Percentiles rank a stretch among this genome's conserved stretches.
Evolutionary conservation across 78 protist genomes (phyloP).

Genomic region (Tieghemostelium lacteum): DNA sequence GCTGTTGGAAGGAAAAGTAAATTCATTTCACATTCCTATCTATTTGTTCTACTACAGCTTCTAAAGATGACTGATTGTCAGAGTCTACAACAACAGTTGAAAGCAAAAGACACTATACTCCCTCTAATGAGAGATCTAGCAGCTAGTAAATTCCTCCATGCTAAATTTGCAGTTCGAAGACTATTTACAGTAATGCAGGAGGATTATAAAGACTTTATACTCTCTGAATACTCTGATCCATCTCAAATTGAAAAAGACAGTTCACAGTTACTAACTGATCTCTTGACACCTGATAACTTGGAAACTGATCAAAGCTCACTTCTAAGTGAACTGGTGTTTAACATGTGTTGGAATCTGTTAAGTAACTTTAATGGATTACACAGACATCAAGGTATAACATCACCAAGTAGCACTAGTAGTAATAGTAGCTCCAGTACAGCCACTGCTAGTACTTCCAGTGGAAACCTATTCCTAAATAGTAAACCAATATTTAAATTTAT

Average conservation of each 20-base stretch:
- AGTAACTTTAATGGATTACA: neutral
- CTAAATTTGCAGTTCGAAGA: conserved; percentile 59
- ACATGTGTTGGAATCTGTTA: neutral
- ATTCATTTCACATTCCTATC: conserved; percentile 7
- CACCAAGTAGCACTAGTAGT: no score
- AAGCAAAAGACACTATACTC: conserved; percentile 15
- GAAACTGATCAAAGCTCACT: neutral
- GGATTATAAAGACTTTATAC: conserved; percentile 57
- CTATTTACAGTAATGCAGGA: conserved; percentile 42
- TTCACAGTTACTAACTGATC: conserved; percentile 15
- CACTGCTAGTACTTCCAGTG: no score
- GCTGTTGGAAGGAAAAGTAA: conserved; percentile 55
- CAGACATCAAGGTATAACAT: no score
- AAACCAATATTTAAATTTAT: neutral
- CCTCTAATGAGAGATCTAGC: conserved; percentile 42
- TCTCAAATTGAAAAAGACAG: conserved; percentile 6
- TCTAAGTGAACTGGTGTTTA: conserved; percentile 21
- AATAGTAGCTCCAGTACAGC: no score
- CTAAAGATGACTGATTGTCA: conserved; percentile 52
- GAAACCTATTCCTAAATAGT: no score
- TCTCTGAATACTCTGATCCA: conserved; percentile 12
- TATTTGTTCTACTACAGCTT: conserved; percentile 46
- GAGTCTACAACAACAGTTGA: conserved; percentile 19
- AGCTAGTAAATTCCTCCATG: conserved; percentile 34
- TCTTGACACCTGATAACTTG: neutral